A percentile compares a stretch with the other conserved stretches of the same genome.
phyloP scores from a whole-genome alignment of 2,329 filamentous ascomycete species.

The Apiospora malaysiana region DNA sequence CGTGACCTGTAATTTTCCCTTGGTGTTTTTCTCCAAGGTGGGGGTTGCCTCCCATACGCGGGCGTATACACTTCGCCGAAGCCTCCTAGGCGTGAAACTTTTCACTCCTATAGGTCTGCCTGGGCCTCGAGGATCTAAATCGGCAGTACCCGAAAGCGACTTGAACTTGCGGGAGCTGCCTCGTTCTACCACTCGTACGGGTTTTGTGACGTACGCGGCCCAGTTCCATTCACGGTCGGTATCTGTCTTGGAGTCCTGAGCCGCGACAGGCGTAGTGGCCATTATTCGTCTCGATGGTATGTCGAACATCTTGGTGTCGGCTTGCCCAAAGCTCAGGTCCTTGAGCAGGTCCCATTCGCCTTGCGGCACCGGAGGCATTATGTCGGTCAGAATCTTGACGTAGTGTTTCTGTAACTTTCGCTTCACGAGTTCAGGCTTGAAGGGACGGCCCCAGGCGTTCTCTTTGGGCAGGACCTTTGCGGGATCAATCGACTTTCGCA shows the following conservation, averaged over 20 bases:
- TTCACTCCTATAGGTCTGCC: constrained; percentile 41
- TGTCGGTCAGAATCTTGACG: constrained; percentile 48
- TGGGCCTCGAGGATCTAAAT: constrained; percentile 43
- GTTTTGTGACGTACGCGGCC: constrained; percentile 47
- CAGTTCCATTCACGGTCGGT: constrained; percentile 43
- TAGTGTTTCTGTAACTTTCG: constrained; percentile 56
- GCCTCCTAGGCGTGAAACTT: constrained; percentile 46
- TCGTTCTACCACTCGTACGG: constrained; percentile 47
- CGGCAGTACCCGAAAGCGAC: constrained; percentile 44
- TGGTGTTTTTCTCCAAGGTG: constrained; percentile 42
- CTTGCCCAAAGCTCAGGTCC: constrained; percentile 51
- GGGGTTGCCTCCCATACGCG: constrained; percentile 37
- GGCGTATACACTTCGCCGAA: constrained; percentile 53
- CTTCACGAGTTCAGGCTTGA: constrained; percentile 45
- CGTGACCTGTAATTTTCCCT: constrained; percentile 41
- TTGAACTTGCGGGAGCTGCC: constrained; percentile 42
- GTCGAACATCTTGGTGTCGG: constrained; percentile 42
- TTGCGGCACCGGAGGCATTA: constrained; percentile 60
- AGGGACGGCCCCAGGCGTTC: constrained; percentile 57
- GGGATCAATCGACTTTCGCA: constrained; percentile 42
- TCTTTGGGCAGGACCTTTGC: constrained; percentile 43
- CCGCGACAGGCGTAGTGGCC: constrained; percentile 28
- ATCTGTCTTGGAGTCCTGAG: not conserved
- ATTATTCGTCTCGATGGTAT: constrained; percentile 45
- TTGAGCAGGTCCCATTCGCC: constrained; percentile 63